Conservation (phyloP, 1,284 basidiomycete genomes). For the Naganishia liquefaciens region DNA sequence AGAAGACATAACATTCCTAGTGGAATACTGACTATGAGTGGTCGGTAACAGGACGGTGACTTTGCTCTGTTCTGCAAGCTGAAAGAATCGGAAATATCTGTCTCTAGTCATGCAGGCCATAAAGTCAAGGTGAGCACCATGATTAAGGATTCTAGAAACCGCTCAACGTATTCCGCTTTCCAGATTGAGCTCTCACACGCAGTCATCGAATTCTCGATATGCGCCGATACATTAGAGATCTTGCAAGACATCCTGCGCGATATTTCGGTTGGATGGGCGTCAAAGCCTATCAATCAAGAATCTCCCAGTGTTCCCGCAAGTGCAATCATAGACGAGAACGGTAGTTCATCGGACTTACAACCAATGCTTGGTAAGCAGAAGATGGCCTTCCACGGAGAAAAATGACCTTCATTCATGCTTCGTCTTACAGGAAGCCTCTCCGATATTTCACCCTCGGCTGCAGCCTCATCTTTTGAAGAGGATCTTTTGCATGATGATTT, state of each 20-base stretch:
- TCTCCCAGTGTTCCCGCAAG: not conserved
- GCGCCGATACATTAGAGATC: constrained; percentile 13
- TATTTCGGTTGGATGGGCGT: constrained; percentile 1
- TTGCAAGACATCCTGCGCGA: constrained; percentile 8
- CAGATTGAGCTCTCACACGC: constrained; percentile 13
- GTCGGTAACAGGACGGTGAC: constrained; percentile 69
- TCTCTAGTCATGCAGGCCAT: not conserved
- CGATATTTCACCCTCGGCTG: constrained; percentile 7
- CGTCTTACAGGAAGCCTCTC: constrained; percentile 11
- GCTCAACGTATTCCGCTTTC: not conserved
- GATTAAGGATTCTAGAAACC: not conserved
- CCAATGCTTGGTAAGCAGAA: constrained; percentile 8
- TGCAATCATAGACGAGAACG: not conserved
- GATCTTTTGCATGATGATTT: constrained; percentile 92
- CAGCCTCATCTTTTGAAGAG: constrained; percentile 57
- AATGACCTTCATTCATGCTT: not conserved
- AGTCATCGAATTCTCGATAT: constrained; percentile 8
- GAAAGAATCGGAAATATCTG: not conserved
- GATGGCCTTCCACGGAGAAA: not conserved
- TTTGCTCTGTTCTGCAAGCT: constrained; percentile 32
- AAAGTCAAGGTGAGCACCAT: constrained; percentile 5
- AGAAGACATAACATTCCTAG: not conserved
- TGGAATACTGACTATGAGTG: not conserved
- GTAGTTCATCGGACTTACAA: not conserved
- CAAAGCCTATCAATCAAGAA: too few species aligned